A percentile compares a stretch with the other conserved stretches of the same genome.
phyloP scores from a whole-genome alignment of 495 filamentous ascomycete species.

The Talaromyces adpressus region DNA sequence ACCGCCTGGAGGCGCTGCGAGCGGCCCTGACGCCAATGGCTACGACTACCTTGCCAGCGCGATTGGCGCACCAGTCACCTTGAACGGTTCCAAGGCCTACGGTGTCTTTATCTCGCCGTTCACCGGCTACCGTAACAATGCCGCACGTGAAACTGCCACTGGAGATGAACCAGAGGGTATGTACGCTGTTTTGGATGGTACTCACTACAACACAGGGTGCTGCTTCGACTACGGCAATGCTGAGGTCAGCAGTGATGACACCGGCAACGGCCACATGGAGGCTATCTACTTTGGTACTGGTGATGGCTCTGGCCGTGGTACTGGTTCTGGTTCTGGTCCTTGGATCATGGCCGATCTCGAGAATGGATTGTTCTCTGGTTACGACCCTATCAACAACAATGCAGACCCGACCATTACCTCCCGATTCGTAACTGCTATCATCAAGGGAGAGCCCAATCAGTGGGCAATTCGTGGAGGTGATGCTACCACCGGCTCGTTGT shows the following conservation, averaged over 20 bases:
- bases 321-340: slow-evolving; percentile 44
- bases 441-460: slow-evolving; percentile 44
- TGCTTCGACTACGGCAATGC: slow-evolving; percentile 60
- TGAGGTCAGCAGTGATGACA: slow-evolving; percentile 45
- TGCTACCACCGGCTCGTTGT: slow-evolving; percentile 43
- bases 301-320: slow-evolving; percentile 36
- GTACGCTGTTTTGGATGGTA: slow-evolving; percentile 54
- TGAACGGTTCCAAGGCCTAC: slow-evolving; percentile 52
- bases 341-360: slow-evolving; percentile 60
- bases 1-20: slow-evolving; percentile 41
- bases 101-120: slow-evolving; percentile 52
- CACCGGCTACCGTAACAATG: slow-evolving; percentile 49
- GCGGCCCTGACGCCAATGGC: slow-evolving; percentile 42
- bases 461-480: slow-evolving; percentile 52
- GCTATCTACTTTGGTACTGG: slow-evolving; percentile 50
- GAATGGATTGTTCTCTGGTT: slow-evolving; percentile 50
- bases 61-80: slow-evolving; percentile 46
- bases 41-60: slow-evolving; percentile 50
- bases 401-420: slow-evolving; percentile 39
- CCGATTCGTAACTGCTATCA: slow-evolving; percentile 43
- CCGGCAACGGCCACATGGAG: slow-evolving; percentile 55
- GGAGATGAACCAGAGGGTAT: slow-evolving; percentile 48
- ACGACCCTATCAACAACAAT: slow-evolving; percentile 30
- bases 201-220: slow-evolving; percentile 50
- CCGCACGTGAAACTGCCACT: slow-evolving; percentile 37